Evolutionary conservation across 1,284 basidiomycete species (phyloP).

Genomic region (Tilletia indica): DNA sequence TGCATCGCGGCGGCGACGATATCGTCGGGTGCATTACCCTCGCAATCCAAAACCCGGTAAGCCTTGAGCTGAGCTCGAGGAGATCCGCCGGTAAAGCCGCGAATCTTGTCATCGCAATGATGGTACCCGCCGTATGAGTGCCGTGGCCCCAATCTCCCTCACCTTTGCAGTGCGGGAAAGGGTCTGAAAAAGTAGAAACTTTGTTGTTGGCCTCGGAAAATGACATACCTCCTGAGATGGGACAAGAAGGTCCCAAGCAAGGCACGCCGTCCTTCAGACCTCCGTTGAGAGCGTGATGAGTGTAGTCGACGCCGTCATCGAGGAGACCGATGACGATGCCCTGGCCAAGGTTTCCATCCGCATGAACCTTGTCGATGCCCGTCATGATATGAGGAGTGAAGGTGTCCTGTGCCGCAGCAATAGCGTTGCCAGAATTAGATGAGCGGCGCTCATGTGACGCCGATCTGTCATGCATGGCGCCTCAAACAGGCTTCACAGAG

Average conservation of each 20-base stretch:
- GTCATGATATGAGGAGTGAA: neutral
- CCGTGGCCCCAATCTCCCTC: neutral
- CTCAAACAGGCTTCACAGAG: too few species aligned
- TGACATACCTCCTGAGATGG: neutral
- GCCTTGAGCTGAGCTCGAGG: neutral
- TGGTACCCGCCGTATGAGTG: neutral
- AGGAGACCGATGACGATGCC: neutral
- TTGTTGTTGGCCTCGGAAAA: neutral
- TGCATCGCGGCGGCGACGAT: neutral
- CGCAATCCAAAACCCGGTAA: neutral
- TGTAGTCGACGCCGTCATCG: neutral
- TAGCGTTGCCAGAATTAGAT: too few species aligned
- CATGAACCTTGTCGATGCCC: neutral
- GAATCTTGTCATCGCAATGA: neutral
- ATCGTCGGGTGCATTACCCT: neutral
- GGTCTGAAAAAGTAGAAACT: neutral
- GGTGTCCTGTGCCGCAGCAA: too few species aligned
- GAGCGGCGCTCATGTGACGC: too few species aligned
- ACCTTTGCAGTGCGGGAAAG: neutral
- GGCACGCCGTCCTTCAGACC: neutral
- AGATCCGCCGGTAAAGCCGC: neutral
- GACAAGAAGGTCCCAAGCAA: neutral
- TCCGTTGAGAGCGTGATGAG: neutral
- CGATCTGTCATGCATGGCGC: too few species aligned
- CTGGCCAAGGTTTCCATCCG: neutral